Evolutionary conservation across 2,329 filamentous ascomycete genomes (phyloP), one percentile per base, ranked within the genome.

Genomic region (Nigrospora osmanthi): DNA sequence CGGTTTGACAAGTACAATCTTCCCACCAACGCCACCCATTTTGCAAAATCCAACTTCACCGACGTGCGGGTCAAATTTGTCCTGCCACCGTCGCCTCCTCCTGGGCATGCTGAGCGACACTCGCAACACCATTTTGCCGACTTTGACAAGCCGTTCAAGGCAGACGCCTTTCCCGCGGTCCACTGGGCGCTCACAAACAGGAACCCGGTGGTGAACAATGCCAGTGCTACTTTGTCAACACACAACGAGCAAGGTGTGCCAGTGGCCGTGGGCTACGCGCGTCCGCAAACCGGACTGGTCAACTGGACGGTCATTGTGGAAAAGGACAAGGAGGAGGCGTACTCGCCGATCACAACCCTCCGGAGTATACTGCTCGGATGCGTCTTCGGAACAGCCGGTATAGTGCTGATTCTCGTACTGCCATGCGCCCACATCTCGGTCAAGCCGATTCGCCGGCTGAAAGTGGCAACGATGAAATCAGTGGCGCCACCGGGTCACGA

Each of bases 271-370:
- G 90, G 89, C 17, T 91, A 82, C 56, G 87, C 87, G 9, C 73
- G 85, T 11, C 80, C 86, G 0, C 73, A 78, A 43, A 87, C 75
- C 6, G 60, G 67, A 0, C 66, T 94, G 43, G 87, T 87, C 9
- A 80, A 91, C 56, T 96, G 90, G 90, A 81, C 87, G 6, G 68
- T 96, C 4, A 56, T 95, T 3, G 78, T 95, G 1, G 90, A 95
- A 59, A 83, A 93, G 61, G 71, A 80, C 3, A 80, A 80, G 50
- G 61, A 62, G 17, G 89, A 95, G 63, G 87, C 89, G 0, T 89
- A 85, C 66, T 71, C 73, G 9, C 86, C 89, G 0, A 89, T 95
- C 46, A 66, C 72, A 28, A 81, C 80, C 16, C 71, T 95, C n/a
- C 80, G 87, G 16, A 82, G 84, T 40, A 87, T 95, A 42, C 76